Base-by-base conservation (phyloP, 108 stramenopile genomes). In the Fistulifera solaris region DNA sequence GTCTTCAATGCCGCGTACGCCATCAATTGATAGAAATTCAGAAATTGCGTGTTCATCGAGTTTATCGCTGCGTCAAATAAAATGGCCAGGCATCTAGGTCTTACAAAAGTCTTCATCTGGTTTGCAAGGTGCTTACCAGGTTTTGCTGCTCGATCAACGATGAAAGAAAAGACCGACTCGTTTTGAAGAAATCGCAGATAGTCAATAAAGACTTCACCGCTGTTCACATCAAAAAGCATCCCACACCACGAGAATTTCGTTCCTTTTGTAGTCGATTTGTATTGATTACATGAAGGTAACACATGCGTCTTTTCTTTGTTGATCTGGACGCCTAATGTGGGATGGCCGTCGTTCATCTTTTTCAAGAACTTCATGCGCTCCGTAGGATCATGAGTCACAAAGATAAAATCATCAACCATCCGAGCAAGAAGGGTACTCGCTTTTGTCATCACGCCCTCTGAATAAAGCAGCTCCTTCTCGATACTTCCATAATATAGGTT, bases 401-500 rank as follows among this genome's bases (percentile, higher is more conserved):
- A 58, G 19, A 94, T 51, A 57, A 89, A 94, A 67, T 94, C 93
- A 53, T 94, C 93, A 17, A 87, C 78, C 45, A 81, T 62, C 0
- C 93, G 70, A 19, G 85, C 57, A 27, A 91, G 48, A 2, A 89
- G 58, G 52, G 70, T 53, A 45, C 61, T 22, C 56, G 41, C 42
- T 27, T 28, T 25, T 43, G 38, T 48, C 47, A 42, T 62, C 40
- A 23, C 62, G 31, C 16, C 26, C 7, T 40, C 41, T 25, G 48
- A 27, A 14, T 10, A 52, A 40, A 56, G 42, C n/a, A 38, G 53
- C 21, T 39, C 31, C 18, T 63, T 56, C 60, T 97, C 96, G 15
- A 94, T 42, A 53, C 77, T 54, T 40, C 91, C 96, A 62, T 89
- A 97, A 72, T 94, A 97, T 14, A 86, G 47, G 48, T 95, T 94